Evolutionary conservation across 164 flowering plant species (phyloP).

Genomic region (Vitis rotundifolia): DNA sequence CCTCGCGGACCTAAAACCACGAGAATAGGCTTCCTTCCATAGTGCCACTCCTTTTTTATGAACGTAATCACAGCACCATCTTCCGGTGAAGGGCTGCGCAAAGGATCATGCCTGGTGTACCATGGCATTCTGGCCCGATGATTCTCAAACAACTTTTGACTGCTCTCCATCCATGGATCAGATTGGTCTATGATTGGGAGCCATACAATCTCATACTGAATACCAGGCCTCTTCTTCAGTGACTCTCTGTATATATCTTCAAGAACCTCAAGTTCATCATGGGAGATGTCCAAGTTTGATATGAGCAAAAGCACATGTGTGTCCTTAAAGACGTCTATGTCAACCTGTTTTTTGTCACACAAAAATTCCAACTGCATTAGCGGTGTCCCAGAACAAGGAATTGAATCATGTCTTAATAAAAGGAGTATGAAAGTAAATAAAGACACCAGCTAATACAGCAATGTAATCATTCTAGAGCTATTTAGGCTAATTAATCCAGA

Average conservation of each 20-base stretch:
- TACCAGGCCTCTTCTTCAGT: constrained; percentile 9
- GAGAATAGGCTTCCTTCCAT: constrained; percentile 15
- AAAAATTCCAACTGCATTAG: background rate
- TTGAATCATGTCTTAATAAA: background rate
- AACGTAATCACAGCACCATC: constrained; percentile 16
- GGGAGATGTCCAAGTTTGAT: constrained; percentile 22
- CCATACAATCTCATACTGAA: constrained; percentile 25
- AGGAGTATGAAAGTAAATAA: no score
- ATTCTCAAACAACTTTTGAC: constrained; percentile 6
- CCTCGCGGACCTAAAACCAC: constrained; percentile 24
- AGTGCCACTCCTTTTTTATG: constrained; percentile 20
- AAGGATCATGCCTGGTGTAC: constrained; percentile 5
- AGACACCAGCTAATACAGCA: no score
- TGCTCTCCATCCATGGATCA: background rate
- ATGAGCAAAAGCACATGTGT: constrained; percentile 23
- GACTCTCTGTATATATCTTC: constrained; percentile 23
- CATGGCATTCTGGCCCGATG: constrained; percentile 16
- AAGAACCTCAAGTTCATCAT: constrained; percentile 20
- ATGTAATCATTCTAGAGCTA: no score
- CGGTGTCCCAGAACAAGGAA: background rate
- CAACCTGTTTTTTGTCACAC: constrained; percentile 14
- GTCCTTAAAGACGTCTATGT: constrained; percentile 16
- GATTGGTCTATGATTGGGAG: constrained; percentile 15
- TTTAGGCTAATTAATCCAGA: no score
- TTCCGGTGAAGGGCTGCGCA: constrained; percentile 9